A percentile compares a stretch with the other conserved stretches of the same genome.
phyloP scores from a whole-genome alignment of 768 basidiomycete genomes.

The Hericium erinaceus region DNA sequence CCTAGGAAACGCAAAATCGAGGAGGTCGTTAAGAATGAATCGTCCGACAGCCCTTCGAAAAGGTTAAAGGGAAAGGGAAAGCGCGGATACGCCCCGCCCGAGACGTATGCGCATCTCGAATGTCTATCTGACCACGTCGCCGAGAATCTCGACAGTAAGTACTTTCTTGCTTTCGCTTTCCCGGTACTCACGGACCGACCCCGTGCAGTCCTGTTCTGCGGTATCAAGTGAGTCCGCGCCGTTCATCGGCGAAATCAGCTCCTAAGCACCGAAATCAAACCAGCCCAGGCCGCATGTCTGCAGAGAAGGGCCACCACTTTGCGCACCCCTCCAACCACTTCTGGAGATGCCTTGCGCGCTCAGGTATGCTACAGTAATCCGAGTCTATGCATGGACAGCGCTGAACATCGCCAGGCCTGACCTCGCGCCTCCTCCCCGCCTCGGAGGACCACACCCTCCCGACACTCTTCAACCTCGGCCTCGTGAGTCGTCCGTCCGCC shows the following conservation, averaged over 20 bases:
- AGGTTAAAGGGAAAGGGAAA: constrained; percentile 9
- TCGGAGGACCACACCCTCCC: constrained; percentile 55
- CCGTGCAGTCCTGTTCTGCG: constrained; percentile 65
- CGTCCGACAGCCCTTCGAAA: neutral
- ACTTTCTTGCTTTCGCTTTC: too few relatives aligned
- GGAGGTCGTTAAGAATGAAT: neutral
- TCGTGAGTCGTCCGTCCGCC: constrained; percentile 36
- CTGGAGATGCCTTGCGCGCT: constrained; percentile 61
- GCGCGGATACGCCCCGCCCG: constrained; percentile 41
- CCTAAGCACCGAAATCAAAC: neutral
- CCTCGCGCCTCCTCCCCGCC: constrained; percentile 39
- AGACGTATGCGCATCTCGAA: constrained; percentile 41
- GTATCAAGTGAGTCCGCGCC: constrained; percentile 56
- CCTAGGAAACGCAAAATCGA: neutral
- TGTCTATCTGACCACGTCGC: constrained; percentile 44
- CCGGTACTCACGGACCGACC: too few relatives aligned
- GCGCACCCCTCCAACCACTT: constrained; percentile 78
- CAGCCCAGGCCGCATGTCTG: constrained; percentile 64
- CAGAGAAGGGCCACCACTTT: constrained; percentile 68
- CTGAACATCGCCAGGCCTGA: constrained; percentile 34
- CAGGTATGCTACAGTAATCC: constrained; percentile 36
- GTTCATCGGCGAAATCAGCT: neutral
- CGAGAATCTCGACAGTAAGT: constrained; percentile 49
- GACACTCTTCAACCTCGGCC: constrained; percentile 46
- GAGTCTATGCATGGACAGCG: too few relatives aligned